Conservation (phyloP, 2,329 filamentous ascomycete genomes). For the Coniochaeta sp. region DNA sequence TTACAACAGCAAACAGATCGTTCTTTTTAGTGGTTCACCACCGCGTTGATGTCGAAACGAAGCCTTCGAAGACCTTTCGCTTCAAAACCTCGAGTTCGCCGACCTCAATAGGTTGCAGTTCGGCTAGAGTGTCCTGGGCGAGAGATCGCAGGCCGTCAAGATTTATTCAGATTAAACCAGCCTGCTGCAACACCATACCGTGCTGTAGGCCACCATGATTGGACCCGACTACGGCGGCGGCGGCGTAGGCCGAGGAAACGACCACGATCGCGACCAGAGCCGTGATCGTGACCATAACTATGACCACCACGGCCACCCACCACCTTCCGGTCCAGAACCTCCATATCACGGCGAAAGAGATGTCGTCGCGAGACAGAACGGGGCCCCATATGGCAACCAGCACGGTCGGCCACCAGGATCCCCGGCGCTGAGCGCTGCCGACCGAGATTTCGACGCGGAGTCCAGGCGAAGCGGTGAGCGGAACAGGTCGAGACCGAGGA, state of each 20-base stretch:
- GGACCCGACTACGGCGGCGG: constrained; percentile 40
- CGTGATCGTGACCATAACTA: constrained; percentile 11
- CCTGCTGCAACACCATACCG: constrained; percentile 7
- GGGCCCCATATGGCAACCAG: constrained; percentile 12
- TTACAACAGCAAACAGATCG: not conserved
- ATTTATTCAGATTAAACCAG: not conserved
- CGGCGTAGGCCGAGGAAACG: constrained; percentile 7
- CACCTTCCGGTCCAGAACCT: constrained; percentile 4
- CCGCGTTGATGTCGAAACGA: constrained; percentile 11
- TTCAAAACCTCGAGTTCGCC: constrained; percentile 2
- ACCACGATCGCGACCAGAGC: constrained; percentile 2
- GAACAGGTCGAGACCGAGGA: constrained; percentile 46
- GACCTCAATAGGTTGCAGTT: not conserved
- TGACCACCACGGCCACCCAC: constrained; percentile 4
- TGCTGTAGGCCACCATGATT: constrained; percentile 22
- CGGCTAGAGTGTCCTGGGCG: not conserved
- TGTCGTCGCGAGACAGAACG: constrained; percentile 10
- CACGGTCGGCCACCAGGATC: constrained; percentile 22
- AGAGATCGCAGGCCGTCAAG: not conserved
- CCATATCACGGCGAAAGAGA: constrained; percentile 19
- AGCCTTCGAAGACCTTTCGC: constrained; percentile 11
- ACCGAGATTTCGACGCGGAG: constrained; percentile 29
- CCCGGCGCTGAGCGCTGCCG: constrained; percentile 25
- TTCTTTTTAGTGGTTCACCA: not conserved
- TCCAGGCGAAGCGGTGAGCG: constrained; percentile 48